Evolutionary conservation across 2,329 filamentous ascomycete species (phyloP).

Genomic region (Xylariaceae sp.): DNA sequence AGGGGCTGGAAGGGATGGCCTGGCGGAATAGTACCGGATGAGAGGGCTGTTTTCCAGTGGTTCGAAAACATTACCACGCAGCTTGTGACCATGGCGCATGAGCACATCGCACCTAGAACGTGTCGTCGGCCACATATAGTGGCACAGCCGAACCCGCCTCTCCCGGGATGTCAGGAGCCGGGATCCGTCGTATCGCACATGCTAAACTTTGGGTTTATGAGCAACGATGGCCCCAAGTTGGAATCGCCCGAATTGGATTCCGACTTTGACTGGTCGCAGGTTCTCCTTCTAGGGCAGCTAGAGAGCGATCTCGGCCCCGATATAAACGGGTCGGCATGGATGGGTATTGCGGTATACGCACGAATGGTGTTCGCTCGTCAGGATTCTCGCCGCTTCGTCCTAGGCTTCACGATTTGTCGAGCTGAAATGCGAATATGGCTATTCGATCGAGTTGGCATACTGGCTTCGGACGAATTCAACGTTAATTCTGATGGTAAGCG

Average conservation of each 20-base stretch:
- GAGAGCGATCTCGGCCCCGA: slow-evolving; percentile 38
- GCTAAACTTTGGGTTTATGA: neutral
- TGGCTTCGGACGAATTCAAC: slow-evolving; percentile 42
- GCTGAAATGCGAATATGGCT: slow-evolving; percentile 41
- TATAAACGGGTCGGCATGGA: slow-evolving; percentile 33
- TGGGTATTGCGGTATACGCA: slow-evolving; percentile 41
- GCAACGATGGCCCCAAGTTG: neutral
- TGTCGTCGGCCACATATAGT: neutral
- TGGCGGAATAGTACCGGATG: too few relatives aligned
- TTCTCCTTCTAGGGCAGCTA: slow-evolving; percentile 39
- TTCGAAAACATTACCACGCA: too few relatives aligned
- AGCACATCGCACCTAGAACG: neutral
- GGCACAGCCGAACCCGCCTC: neutral
- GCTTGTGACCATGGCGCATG: neutral
- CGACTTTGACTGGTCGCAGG: slow-evolving; percentile 20
- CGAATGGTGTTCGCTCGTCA: slow-evolving; percentile 39
- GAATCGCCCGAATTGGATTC: neutral
- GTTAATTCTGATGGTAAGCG: slow-evolving; percentile 38
- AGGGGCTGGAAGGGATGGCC: too few relatives aligned
- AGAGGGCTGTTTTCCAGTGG: too few relatives aligned
- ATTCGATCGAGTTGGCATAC: slow-evolving; percentile 42
- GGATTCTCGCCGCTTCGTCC: slow-evolving; percentile 39
- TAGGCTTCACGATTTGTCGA: slow-evolving; percentile 29
- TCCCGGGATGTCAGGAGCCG: neutral
- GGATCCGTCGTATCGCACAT: neutral